Evolutionary conservation across 1,284 basidiomycete genomes (phyloP).

Genomic region (Fistulina hepatica): DNA sequence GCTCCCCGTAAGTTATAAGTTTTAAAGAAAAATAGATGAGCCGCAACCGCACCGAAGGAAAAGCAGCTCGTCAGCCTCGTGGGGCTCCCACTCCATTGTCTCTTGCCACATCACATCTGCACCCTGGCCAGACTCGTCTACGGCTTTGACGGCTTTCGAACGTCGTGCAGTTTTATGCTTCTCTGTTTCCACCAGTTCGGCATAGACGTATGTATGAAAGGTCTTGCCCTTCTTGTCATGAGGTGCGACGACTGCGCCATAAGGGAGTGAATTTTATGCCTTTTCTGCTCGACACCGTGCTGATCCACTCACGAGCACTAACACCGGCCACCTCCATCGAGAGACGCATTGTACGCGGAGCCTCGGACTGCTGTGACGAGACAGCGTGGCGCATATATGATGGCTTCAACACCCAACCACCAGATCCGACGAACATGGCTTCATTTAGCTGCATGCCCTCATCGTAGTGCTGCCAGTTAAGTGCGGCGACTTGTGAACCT

Average conservation of each 20-base stretch:
- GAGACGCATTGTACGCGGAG: constrained; percentile 13
- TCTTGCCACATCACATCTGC: constrained; percentile 38
- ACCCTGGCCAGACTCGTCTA: constrained; percentile 21
- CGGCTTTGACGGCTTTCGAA: constrained; percentile 28
- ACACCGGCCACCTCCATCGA: constrained; percentile 33
- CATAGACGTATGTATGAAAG: constrained; percentile 31
- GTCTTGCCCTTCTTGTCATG: constrained; percentile 25
- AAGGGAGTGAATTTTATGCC: background rate
- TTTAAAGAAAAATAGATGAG: constrained; percentile 2
- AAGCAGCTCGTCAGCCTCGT: constrained; percentile 36
- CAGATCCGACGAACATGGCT: constrained; percentile 48
- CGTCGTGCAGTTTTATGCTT: constrained; percentile 32
- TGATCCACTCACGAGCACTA: constrained; percentile 32
- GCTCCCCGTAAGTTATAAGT: background rate
- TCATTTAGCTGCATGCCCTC: constrained; percentile 46
- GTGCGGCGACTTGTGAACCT: constrained; percentile 49
- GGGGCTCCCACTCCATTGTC: constrained; percentile 36
- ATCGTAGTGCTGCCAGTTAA: constrained; percentile 57
- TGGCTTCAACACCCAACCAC: constrained; percentile 48
- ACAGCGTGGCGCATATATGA: constrained; percentile 18
- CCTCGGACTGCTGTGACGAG: background rate
- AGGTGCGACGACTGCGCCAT: constrained; percentile 30
- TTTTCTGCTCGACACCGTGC: too few species aligned
- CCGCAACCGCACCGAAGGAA: constrained; percentile 43
- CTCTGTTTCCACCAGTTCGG: constrained; percentile 30